These are phyloP conservation scores for Pleodorina starrii DNA, from an alignment of 139 green algal genomes.

Conservation along the genomic window DNA sequence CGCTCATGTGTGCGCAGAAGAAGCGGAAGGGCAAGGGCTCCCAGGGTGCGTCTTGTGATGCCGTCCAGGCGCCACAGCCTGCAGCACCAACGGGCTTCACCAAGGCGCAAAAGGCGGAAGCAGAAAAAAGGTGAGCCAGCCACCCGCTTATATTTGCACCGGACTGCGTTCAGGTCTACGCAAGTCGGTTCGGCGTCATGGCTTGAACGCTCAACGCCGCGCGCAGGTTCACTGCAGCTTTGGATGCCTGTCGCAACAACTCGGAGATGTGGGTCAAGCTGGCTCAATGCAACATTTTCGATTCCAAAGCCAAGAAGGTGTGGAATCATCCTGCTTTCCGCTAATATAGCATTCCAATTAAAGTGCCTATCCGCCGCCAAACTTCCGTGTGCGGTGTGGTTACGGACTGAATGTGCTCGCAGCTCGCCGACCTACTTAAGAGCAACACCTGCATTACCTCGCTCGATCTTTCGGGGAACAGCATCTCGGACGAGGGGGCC, in stretches of 20 bases:
- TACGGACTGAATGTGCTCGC: slow-evolving; percentile 32
- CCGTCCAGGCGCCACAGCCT: background rate
- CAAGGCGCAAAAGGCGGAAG: slow-evolving; percentile 52
- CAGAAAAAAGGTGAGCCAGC: slow-evolving; percentile 44
- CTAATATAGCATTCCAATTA: too few relatives aligned
- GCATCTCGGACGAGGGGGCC: slow-evolving; percentile 71
- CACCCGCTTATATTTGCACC: background rate
- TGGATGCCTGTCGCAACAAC: slow-evolving; percentile 35
- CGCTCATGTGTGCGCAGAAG: slow-evolving; percentile 45
- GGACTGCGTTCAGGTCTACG: too few relatives aligned
- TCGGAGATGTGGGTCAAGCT: slow-evolving; percentile 75
- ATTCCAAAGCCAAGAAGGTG: slow-evolving; percentile 67
- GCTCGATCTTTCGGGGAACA: slow-evolving; percentile 74
- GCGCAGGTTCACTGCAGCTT: slow-evolving; percentile 52
- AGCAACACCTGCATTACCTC: slow-evolving; percentile 72
- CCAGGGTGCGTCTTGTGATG: background rate
- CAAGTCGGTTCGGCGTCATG: too few relatives aligned
- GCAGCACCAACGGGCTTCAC: background rate
- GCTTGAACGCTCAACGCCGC: background rate
- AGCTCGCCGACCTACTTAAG: slow-evolving; percentile 71
- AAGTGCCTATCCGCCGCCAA: too few relatives aligned
- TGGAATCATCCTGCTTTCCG: background rate
- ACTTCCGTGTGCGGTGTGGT: background rate
- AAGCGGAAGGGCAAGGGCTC: slow-evolving; percentile 53
- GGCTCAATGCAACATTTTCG: slow-evolving; percentile 52